Conservation (phyloP, 805 yeast species). For the Pichia thaimueangensis region DNA sequence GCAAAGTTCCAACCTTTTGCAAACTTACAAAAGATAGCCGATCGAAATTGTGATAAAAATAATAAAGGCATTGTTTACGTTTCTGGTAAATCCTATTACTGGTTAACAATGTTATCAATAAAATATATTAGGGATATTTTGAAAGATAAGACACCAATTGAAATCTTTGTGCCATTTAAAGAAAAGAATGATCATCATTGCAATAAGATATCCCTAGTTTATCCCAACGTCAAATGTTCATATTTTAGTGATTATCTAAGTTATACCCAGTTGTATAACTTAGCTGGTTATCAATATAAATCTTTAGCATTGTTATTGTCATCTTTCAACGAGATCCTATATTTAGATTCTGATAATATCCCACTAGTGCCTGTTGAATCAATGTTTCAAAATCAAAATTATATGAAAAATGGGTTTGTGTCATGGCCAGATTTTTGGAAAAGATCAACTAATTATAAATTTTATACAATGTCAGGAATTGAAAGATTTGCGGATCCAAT, state of each 20-base stretch:
- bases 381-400: slow-evolving; percentile 35
- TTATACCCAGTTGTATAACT: slow-evolving; percentile 16
- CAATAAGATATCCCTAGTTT: slow-evolving; percentile 34
- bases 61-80: slow-evolving; percentile 27
- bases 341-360: slow-evolving; percentile 39
- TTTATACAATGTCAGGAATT: slow-evolving; percentile 43
- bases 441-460: slow-evolving; percentile 55
- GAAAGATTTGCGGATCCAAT: slow-evolving; percentile 27
- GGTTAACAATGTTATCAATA: slow-evolving; percentile 28
- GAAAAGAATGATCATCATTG: slow-evolving; percentile 42
- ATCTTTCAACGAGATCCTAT: slow-evolving; percentile 36
- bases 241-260: slow-evolving; percentile 33
- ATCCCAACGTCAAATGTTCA: slow-evolving; percentile 36
- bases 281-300: slow-evolving; percentile 18
- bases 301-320: slow-evolving; percentile 33
- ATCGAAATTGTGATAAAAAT: slow-evolving; percentile 11
- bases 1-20: slow-evolving; percentile 14
- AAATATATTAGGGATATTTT: slow-evolving; percentile 26
- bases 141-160: slow-evolving; percentile 35
- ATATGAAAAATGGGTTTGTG: slow-evolving; percentile 44
- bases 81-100: slow-evolving; percentile 25
- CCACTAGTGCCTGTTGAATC: slow-evolving; percentile 32
- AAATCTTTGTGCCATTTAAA: slow-evolving; percentile 39
- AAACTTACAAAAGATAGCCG: slow-evolving; percentile 9
- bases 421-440: slow-evolving; percentile 72